phyloP scores from a whole-genome alignment of 2,329 filamentous ascomycete genomes.

The Monilinia vaccinii-corymbosi region DNA sequence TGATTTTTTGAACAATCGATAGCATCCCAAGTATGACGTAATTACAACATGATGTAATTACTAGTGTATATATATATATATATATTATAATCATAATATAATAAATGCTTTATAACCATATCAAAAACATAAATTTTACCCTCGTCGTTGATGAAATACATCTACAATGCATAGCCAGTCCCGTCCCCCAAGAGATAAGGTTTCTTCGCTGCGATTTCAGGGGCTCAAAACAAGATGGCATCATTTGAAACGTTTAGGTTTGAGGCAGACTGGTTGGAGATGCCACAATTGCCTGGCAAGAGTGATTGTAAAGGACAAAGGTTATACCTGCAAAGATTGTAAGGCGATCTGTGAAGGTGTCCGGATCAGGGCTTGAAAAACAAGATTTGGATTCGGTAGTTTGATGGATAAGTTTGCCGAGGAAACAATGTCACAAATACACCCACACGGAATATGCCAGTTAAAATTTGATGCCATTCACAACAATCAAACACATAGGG shows the following conservation, averaged over 20 bases:
- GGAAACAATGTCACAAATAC: too few relatives aligned
- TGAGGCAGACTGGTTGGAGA: slow-evolving; percentile 1
- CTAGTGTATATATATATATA: not conserved
- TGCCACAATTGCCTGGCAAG: not conserved
- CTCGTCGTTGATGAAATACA: not conserved
- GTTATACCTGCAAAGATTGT: not conserved
- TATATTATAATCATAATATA: too few relatives aligned
- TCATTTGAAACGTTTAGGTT: not conserved
- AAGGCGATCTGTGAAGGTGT: not conserved
- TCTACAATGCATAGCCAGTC: too few relatives aligned
- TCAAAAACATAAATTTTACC: too few relatives aligned
- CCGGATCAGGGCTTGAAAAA: not conserved
- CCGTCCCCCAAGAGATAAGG: not conserved
- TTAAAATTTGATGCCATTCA: slow-evolving; percentile 9
- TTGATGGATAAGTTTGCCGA: too few relatives aligned
- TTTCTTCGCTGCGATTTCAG: not conserved
- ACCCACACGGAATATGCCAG: slow-evolving; percentile 12
- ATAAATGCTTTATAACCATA: too few relatives aligned
- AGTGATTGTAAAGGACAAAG: not conserved
- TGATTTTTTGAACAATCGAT: not conserved
- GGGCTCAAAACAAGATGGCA: too few relatives aligned
- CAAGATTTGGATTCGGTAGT: not conserved
- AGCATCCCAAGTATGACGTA: not conserved
- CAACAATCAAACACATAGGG: slow-evolving; percentile 13
- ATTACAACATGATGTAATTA: too few relatives aligned